These are phyloP conservation scores for Bolboschoenoplectus hybrid DNA, from an alignment of 202 grass and related monocot genomes.

Conservation along the genomic window DNA sequence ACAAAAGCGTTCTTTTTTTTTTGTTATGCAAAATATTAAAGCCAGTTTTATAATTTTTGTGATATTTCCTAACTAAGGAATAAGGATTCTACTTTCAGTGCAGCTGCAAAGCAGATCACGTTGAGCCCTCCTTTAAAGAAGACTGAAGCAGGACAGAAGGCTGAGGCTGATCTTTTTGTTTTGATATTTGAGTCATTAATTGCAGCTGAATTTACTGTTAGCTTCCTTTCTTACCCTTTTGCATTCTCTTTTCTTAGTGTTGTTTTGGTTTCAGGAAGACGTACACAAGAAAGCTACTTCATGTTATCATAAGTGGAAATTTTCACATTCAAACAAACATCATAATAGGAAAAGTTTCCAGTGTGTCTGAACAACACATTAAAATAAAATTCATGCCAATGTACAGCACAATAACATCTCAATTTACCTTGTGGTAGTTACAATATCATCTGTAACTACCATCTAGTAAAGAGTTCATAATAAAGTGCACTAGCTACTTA, in stretches of 20 bases:
- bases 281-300: slow-evolving; percentile 5
- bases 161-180: slow-evolving; percentile 63
- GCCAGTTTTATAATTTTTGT: too few relatives aligned
- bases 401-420: background rate
- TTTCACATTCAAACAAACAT: background rate
- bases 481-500: background rate
- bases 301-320: slow-evolving; percentile 5
- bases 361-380: background rate
- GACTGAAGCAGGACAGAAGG: slow-evolving; percentile 39
- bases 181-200: slow-evolving; percentile 80
- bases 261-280: slow-evolving; percentile 1
- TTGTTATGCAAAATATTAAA: background rate
- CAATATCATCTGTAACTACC: background rate
- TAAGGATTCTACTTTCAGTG: slow-evolving; percentile 52
- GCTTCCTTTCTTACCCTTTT: slow-evolving; percentile 36
- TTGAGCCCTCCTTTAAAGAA: slow-evolving; percentile 58
- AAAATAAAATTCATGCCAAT: background rate
- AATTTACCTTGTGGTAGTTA: background rate
- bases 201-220: slow-evolving; percentile 70
- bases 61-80: slow-evolving; percentile 37
- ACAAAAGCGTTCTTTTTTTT: background rate
- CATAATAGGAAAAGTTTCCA: background rate
- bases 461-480: background rate
- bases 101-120: slow-evolving; percentile 89
- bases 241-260: slow-evolving; percentile 11